Percentiles rank a stretch among this genome's conserved stretches.
Conservation (phyloP, 306 rosid genomes). For the Carpinus fangiana region DNA sequence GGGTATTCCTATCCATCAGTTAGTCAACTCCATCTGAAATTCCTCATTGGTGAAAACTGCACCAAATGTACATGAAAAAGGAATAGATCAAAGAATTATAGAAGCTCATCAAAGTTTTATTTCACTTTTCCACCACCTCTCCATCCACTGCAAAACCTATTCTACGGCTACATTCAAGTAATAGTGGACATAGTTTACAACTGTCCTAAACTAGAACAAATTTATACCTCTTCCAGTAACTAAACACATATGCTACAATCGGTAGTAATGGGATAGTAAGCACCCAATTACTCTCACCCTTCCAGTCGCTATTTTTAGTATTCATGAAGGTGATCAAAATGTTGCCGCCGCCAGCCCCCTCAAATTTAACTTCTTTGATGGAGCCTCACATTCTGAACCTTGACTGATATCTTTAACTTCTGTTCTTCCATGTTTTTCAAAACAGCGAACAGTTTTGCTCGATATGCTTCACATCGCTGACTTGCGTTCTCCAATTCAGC, state of each 20-base stretch:
- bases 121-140: neutral
- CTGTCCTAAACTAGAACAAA: neutral
- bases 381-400: slow-evolving; percentile 41
- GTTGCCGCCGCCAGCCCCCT: neutral
- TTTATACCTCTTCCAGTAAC: neutral
- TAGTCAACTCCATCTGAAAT: neutral
- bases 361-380: slow-evolving; percentile 26
- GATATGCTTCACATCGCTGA: slow-evolving; percentile 41
- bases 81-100: neutral
- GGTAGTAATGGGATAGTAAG: neutral
- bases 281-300: neutral
- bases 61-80: neutral
- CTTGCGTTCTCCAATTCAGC: slow-evolving; percentile 34
- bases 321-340: neutral
- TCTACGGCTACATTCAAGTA: neutral
- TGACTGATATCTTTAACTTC: slow-evolving; percentile 38
- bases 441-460: slow-evolving; percentile 32
- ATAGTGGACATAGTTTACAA: neutral
- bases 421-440: slow-evolving; percentile 48
- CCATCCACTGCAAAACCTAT: neutral
- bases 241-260: neutral
- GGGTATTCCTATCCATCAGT: neutral
- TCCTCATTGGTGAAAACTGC: neutral
- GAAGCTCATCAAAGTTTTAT: neutral
- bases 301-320: neutral